phyloP scores from a whole-genome alignment of 2,329 filamentous ascomycete species.

The Rhynchosporium agropyri region DNA sequence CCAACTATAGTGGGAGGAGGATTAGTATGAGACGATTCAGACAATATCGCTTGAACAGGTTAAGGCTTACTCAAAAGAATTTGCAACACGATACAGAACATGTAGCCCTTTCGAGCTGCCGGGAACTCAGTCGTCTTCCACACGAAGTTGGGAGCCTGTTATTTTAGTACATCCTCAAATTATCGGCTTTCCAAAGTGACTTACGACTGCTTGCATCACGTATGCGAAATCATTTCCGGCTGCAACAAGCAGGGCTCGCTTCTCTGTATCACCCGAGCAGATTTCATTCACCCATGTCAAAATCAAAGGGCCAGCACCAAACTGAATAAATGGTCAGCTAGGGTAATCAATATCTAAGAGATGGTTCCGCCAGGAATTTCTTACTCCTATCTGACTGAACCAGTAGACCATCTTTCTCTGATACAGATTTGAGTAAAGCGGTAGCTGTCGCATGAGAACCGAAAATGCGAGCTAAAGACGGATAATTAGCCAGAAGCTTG shows the following conservation, averaged over 20 bases:
- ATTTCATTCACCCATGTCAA: conserved; percentile 57
- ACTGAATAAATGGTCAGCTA: conserved; percentile 28
- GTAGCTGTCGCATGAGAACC: conserved; percentile 43
- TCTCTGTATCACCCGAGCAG: conserved; percentile 60
- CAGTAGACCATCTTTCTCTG: conserved; percentile 46
- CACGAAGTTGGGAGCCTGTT: conserved; percentile 46
- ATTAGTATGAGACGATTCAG: not conserved
- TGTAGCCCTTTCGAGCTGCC: conserved; percentile 44
- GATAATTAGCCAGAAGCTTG: not conserved
- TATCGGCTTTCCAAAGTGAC: conserved; percentile 7
- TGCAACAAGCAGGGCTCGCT: conserved; percentile 66
- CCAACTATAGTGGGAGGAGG: conserved; percentile 26
- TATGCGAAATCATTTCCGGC: conserved; percentile 72
- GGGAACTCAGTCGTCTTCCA: conserved; percentile 48
- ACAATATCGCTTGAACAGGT: not conserved
- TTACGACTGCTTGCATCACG: conserved; percentile 59
- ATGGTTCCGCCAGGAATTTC: conserved; percentile 17
- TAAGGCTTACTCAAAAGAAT: conserved; percentile 42
- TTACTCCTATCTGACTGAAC: conserved; percentile 44
- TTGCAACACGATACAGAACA: conserved; percentile 44
- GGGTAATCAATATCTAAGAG: not conserved
- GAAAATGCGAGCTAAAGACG: conserved; percentile 40
- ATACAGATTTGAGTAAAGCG: conserved; percentile 44
- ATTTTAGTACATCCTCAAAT: not conserved
- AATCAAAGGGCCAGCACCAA: conserved; percentile 45